Percentiles rank a stretch among this genome's conserved stretches.
phyloP scores from a whole-genome alignment of 208 protist genomes.

The Kentomonas sorsogonicus region DNA sequence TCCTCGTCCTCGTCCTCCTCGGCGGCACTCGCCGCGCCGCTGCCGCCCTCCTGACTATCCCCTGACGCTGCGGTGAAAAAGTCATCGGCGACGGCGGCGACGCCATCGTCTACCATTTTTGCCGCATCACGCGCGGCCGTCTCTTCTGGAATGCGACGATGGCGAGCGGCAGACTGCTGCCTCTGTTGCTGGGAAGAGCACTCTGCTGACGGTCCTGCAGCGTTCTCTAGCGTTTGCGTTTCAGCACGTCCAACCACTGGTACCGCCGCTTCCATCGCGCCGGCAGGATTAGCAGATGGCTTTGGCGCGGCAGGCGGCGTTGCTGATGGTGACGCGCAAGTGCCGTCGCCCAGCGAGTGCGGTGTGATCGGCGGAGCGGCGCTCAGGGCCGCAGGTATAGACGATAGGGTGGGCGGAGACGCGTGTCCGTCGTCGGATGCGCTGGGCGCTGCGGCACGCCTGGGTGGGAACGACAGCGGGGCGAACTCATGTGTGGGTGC shows the following conservation, averaged over 20 bases:
- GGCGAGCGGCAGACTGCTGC: background rate
- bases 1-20: slow-evolving; percentile 7
- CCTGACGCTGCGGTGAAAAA: slow-evolving; percentile 8
- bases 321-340: too few relatives aligned
- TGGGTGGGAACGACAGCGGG: too few relatives aligned
- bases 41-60: background rate
- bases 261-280: background rate
- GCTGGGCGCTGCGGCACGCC: too few relatives aligned
- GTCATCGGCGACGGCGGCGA: background rate
- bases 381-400: too few relatives aligned
- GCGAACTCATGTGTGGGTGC: too few relatives aligned
- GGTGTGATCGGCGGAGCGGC: too few relatives aligned
- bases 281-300: background rate
- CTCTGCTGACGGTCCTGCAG: too few relatives aligned
- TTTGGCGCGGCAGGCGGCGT: background rate
- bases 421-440: too few relatives aligned
- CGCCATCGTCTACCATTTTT: background rate
- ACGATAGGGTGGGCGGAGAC: too few relatives aligned
- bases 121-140: background rate
- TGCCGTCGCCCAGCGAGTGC: background rate
- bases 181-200: too few relatives aligned
- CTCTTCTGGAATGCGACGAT: background rate
- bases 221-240: too few relatives aligned
- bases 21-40: background rate
- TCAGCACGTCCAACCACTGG: background rate